phyloP scores from a whole-genome alignment of 148 eudicot species.

The Amaranthus hypochondriacus region DNA sequence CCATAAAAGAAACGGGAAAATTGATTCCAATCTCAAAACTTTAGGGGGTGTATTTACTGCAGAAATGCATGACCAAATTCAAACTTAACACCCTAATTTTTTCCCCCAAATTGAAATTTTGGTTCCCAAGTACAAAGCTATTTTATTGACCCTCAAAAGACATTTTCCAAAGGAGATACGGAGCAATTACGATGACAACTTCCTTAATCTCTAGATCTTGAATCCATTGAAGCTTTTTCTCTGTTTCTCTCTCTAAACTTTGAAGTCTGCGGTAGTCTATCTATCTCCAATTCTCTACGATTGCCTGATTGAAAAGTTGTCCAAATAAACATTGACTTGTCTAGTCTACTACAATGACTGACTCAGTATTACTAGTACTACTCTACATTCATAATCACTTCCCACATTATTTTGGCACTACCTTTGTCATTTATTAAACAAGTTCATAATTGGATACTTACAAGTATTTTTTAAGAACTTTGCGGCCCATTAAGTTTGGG shows the following conservation, averaged over 20 bases:
- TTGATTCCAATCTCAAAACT: constrained; percentile 15
- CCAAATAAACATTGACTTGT: constrained; percentile 25
- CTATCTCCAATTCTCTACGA: constrained; percentile 13
- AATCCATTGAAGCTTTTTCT: not conserved
- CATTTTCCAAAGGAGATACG: constrained; percentile 13
- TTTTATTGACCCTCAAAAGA: not conserved
- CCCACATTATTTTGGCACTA: not conserved
- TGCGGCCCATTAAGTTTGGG: too few species aligned
- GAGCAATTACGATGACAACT: constrained; percentile 21
- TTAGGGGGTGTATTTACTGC: not conserved
- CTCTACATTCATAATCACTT: not conserved
- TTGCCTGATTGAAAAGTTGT: constrained; percentile 17
- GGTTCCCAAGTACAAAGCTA: not conserved
- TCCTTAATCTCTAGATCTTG: constrained; percentile 21
- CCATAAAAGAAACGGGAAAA: constrained; percentile 9
- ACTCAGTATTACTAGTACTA: not conserved
- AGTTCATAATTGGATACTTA: too few species aligned
- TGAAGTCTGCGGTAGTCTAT: constrained; percentile 7
- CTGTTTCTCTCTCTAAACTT: constrained; percentile 21
- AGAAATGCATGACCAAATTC: constrained; percentile 25
- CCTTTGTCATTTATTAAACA: not conserved
- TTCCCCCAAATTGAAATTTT: not conserved
- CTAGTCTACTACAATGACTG: constrained; percentile 18
- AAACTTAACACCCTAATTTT: not conserved
- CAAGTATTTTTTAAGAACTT: too few species aligned